Conservation (phyloP, 495 filamentous ascomycete species). For the Aspergillus ostianus region DNA sequence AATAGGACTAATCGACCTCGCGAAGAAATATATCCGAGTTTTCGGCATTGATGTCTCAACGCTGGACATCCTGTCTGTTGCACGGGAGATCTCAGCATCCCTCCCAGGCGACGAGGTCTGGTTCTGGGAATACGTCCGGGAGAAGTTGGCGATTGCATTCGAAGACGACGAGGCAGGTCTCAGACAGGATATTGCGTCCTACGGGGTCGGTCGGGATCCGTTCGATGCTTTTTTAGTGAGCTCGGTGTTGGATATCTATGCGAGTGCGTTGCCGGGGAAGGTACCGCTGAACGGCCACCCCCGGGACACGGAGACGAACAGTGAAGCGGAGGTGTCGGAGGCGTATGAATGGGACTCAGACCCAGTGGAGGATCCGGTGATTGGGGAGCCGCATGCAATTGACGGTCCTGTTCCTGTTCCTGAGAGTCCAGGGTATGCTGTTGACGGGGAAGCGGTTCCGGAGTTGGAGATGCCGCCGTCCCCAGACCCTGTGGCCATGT, state of each 20-base stretch:
- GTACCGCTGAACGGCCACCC: background rate
- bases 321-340: background rate
- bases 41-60: constrained; percentile 9
- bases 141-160: constrained; percentile 10
- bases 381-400: background rate
- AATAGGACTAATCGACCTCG: background rate
- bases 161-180: constrained; percentile 9
- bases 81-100: constrained; percentile 3
- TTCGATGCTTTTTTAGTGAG: constrained; percentile 9
- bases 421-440: background rate
- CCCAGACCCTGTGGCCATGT: background rate
- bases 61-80: constrained; percentile 5
- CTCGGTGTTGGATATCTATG: constrained; percentile 4
- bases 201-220: constrained; percentile 6
- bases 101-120: constrained; percentile 10
- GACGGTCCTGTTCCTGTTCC: background rate
- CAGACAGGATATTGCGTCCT: background rate
- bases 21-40: constrained; percentile 10
- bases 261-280: background rate
- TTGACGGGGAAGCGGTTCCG: background rate
- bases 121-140: constrained; percentile 9
- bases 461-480: background rate
- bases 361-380: no score
- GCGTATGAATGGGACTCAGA: background rate
- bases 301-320: no score